Evolutionary conservation across 2,329 filamentous ascomycete genomes (phyloP).

Genomic region (Botrytis aclada): DNA sequence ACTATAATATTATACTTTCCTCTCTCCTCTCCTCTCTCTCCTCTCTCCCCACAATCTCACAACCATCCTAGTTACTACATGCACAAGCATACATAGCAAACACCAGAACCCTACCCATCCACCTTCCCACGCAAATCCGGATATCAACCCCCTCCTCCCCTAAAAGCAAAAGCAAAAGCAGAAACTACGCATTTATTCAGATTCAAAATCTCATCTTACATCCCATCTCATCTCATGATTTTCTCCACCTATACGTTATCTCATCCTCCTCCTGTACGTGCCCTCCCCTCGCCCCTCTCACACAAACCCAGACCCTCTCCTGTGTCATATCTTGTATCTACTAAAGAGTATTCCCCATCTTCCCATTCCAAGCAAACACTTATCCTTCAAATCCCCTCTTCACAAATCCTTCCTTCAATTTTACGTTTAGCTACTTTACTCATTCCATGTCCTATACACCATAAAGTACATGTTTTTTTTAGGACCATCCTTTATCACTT

Average conservation of each 20-base stretch:
- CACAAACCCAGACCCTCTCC: background rate
- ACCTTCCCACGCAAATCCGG: no score
- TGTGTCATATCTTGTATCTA: background rate
- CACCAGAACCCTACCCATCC: no score
- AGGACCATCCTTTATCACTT: background rate
- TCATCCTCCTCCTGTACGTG: background rate
- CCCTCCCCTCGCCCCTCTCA: no score
- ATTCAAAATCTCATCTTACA: background rate
- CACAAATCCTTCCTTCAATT: background rate
- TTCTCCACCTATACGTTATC: background rate
- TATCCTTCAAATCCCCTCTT: background rate
- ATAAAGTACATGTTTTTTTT: background rate
- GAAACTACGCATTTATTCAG: background rate
- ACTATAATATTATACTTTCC: no score
- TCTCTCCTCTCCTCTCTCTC: no score
- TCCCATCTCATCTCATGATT: background rate
- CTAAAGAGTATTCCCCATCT: background rate
- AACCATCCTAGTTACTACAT: no score
- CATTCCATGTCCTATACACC: background rate
- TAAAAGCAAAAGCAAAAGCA: background rate
- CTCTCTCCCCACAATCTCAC: no score
- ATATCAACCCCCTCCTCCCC: no score
- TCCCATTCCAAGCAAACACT: background rate
- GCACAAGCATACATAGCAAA: no score
- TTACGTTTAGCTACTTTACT: background rate